Percentiles rank a stretch among this genome's conserved stretches.
These are phyloP conservation scores for Trypethelium eluteriae DNA, from an alignment of 495 filamentous ascomycete species.

Conservation along the genomic window DNA sequence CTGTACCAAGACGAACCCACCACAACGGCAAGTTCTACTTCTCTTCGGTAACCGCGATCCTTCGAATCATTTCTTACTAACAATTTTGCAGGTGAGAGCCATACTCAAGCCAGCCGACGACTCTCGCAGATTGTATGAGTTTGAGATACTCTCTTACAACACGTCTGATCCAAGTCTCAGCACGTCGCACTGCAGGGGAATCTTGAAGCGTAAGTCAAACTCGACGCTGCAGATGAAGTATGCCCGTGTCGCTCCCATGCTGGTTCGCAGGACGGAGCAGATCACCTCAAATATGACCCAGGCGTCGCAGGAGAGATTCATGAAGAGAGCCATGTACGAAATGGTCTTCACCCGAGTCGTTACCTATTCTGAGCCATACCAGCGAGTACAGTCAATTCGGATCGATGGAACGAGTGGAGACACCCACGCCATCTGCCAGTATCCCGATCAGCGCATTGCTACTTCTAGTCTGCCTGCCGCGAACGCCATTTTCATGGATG, in stretches of 20 bases:
- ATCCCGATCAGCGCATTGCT: slow-evolving; percentile 7
- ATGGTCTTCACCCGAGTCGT: slow-evolving; percentile 11
- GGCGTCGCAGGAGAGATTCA: slow-evolving; percentile 7
- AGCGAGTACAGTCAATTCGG: slow-evolving; percentile 6
- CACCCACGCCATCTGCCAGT: slow-evolving; percentile 12
- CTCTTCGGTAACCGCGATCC: slow-evolving; percentile 2
- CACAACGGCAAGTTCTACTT: slow-evolving; percentile 10
- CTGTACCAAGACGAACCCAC: slow-evolving; percentile 7
- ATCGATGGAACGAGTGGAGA: slow-evolving; percentile 8
- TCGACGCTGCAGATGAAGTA: slow-evolving; percentile 9
- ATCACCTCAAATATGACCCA: neutral
- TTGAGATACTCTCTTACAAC: slow-evolving; percentile 12
- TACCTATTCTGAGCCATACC: slow-evolving; percentile 9
- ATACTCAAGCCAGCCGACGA: slow-evolving; percentile 1
- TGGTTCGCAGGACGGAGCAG: slow-evolving; percentile 7
- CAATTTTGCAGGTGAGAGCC: slow-evolving; percentile 7
- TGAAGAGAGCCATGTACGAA: slow-evolving; percentile 12
- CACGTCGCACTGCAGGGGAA: slow-evolving; percentile 10
- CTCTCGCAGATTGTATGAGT: neutral
- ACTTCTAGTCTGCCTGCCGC: slow-evolving; percentile 11
- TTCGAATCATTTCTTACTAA: neutral
- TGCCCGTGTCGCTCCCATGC: slow-evolving; percentile 8
- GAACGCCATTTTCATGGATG: slow-evolving; percentile 10
- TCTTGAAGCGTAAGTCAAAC: slow-evolving; percentile 8
- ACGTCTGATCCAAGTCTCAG: slow-evolving; percentile 9